Evolutionary conservation across 2,329 filamentous ascomycete species (phyloP), one percentile per base, ranked within the genome.

Genomic region (Neonectria magnoliae): DNA sequence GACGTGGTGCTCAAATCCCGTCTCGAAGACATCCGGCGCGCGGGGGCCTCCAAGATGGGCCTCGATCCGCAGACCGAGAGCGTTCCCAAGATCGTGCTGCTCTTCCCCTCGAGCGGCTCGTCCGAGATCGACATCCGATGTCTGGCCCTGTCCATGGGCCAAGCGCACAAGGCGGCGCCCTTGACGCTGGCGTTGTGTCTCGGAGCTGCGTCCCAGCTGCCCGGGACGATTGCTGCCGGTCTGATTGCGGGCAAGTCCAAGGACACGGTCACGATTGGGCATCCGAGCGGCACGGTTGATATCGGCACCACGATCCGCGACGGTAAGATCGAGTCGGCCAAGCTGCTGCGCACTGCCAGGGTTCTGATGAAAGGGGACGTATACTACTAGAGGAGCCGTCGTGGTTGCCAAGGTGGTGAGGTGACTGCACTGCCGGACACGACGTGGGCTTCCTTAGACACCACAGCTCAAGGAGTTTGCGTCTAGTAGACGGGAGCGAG

Each of bases 41-140:
- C 82, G 48, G 90, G 87, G 1, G 85, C 87, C 0, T 81, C 85
- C 0, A 80, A 79, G 25, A 92, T 92, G 89, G 88, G 89, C 0
- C 79, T 92, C 51, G 82, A 79, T 53, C 77, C 83, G 8, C 69
- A 75, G 13, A 68, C 72, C 1, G 69, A 76, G 47, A 87, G 87
- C 2, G 85, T 91, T 1, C 90, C 90, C 1, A 91, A 92, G 73
- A 87, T 92, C 41, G 85, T 79, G 16, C 70, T 83, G 18, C 62
- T 85, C 5, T 77, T 85, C 10, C 82, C 81, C 16, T 69, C 77
- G 0, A 75, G 72, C 22, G 65, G 57, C 22, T 66, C 71, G 13
- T 58, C 68, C 10, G 71, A 72, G 33, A 70, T 80, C 2, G 79
- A 83, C 68, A 76, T 87, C 31, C 77, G 78, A 33, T 85, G 82